A percentile compares a stretch with the other conserved stretches of the same genome.
These are phyloP conservation scores for Schizonepeta tenuifolia DNA, from an alignment of 257 asterid species.

Conservation along the genomic window DNA sequence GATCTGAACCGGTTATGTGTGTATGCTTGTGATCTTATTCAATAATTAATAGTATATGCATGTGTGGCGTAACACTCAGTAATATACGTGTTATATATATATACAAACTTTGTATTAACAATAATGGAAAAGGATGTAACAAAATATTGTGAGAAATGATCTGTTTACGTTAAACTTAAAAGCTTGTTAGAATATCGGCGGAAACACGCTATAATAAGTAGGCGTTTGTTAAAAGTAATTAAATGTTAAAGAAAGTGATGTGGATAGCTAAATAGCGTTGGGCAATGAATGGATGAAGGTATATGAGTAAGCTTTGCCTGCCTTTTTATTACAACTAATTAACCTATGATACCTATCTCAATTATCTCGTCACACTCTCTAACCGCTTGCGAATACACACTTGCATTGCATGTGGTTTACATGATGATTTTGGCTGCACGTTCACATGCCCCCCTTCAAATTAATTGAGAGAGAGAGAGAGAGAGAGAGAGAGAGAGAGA, in stretches of 20 bases:
- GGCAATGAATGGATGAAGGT: constrained; percentile 21
- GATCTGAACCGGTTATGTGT: too few species aligned
- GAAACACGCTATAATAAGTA: not conserved
- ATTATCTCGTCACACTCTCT: constrained; percentile 34
- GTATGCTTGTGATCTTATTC: too few species aligned
- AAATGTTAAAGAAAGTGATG: constrained; percentile 13
- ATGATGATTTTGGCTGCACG: constrained; percentile 52
- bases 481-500: too few species aligned
- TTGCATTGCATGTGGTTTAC: constrained; percentile 47
- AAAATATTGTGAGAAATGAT: not conserved
- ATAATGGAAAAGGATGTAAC: too few species aligned
- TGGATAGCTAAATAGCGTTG: not conserved
- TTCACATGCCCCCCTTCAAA: constrained; percentile 47
- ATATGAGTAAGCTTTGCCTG: constrained; percentile 5
- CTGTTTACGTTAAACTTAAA: not conserved
- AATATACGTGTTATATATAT: too few species aligned
- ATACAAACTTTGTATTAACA: too few species aligned
- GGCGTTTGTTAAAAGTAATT: constrained; percentile 26
- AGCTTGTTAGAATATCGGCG: not conserved
- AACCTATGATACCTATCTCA: constrained; percentile 19
- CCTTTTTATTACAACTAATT: constrained; percentile 29
- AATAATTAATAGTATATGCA: too few species aligned
- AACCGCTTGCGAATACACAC: constrained; percentile 29
- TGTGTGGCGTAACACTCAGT: too few species aligned
- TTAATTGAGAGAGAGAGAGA: not conserved